These are phyloP conservation scores for Solanum hybrid DNA, from an alignment of 305 asterid genomes.

Conservation along the genomic window DNA sequence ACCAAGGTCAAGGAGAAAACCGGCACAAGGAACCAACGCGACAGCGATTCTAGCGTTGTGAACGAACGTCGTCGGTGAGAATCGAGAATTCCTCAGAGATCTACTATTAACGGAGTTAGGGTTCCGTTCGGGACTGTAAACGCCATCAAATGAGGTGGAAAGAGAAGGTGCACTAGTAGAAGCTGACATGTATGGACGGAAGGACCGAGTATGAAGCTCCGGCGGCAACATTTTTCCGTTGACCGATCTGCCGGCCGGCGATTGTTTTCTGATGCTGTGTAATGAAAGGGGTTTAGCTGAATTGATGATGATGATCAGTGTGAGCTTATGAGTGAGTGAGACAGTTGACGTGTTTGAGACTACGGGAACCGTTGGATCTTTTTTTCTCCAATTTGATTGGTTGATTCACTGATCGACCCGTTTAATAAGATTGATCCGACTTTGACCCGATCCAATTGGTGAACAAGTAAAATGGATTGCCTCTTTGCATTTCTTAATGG, in stretches of 20 bases:
- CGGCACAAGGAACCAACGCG: conserved; percentile 73
- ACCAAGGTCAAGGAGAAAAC: conserved; percentile 91
- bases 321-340: not conserved
- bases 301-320: not conserved
- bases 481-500: not conserved
- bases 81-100: conserved; percentile 54
- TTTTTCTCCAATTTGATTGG: not conserved
- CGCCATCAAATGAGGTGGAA: conserved; percentile 36
- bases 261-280: conserved; percentile 8
- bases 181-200: conserved; percentile 71
- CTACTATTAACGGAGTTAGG: conserved; percentile 38
- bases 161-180: conserved; percentile 68
- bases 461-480: not conserved
- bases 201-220: conserved; percentile 88
- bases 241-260: conserved; percentile 47
- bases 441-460: not conserved
- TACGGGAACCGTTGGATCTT: not conserved
- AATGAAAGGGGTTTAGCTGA: not conserved
- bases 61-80: conserved; percentile 50
- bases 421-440: not conserved
- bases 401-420: conserved; percentile 16
- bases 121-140: conserved; percentile 38
- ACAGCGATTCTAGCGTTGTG: conserved; percentile 74
- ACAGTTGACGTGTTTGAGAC: conserved; percentile 4
- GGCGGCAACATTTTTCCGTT: conserved; percentile 61